Evolutionary conservation across 352 stramenopile species (phyloP).

Genomic region (Thraustotheca clavata): DNA sequence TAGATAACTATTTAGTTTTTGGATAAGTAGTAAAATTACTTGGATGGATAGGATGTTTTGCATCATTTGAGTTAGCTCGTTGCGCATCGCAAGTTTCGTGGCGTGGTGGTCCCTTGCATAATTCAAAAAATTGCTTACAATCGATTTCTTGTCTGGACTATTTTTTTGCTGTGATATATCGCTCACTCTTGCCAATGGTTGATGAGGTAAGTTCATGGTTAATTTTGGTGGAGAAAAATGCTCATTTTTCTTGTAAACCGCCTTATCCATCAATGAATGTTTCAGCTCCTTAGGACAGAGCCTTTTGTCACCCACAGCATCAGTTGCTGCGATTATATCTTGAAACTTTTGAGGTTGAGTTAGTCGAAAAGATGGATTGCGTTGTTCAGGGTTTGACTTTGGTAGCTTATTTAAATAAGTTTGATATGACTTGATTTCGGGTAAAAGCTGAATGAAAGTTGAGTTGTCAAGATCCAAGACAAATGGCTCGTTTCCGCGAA

Average conservation of each 20-base stretch:
- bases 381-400: not conserved
- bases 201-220: too few species aligned
- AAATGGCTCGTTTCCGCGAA: constrained; percentile 6
- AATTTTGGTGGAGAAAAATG: too few species aligned
- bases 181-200: too few species aligned
- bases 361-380: not conserved
- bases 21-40: not conserved
- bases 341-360: not conserved
- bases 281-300: too few species aligned
- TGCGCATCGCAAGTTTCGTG: constrained; percentile 40
- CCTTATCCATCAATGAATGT: too few species aligned
- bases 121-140: constrained; percentile 29
- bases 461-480: constrained; percentile 2
- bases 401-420: not conserved
- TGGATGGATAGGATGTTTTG: constrained; percentile 52
- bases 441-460: not conserved
- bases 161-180: too few species aligned
- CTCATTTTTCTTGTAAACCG: too few species aligned
- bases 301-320: too few species aligned
- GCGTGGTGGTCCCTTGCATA: constrained; percentile 33
- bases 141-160: constrained; percentile 27
- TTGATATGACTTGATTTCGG: not conserved
- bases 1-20: not conserved
- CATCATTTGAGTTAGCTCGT: constrained; percentile 70
- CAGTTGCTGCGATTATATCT: not conserved